Evolutionary conservation across 2,329 filamentous ascomycete species (phyloP).

Genomic region (Penicillium concentricum): DNA sequence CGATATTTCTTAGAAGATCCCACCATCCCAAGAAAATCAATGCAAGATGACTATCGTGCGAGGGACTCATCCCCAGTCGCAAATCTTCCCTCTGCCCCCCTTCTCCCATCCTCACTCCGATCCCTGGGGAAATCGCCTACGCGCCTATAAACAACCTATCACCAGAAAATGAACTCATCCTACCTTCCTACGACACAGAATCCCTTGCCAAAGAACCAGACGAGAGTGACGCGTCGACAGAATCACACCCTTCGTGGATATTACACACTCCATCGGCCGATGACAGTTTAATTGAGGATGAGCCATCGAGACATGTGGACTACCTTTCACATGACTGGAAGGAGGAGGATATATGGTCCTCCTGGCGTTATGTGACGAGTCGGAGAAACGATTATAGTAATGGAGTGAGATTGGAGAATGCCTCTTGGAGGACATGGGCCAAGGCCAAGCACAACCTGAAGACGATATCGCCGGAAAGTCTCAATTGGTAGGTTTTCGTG

Average conservation of each 20-base stretch:
- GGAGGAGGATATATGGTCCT: conserved; percentile 96
- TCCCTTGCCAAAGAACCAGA: conserved; percentile 37
- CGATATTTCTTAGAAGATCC: conserved; percentile 33
- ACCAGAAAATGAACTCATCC: conserved; percentile 41
- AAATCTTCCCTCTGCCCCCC: conserved; percentile 38
- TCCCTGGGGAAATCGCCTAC: conserved; percentile 34
- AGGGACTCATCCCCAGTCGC: conserved; percentile 25
- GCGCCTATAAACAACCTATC: conserved; percentile 41
- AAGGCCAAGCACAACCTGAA: conserved; percentile 84
- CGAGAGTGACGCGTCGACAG: conserved; percentile 23
- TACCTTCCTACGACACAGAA: conserved; percentile 44
- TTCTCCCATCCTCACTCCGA: conserved; percentile 37
- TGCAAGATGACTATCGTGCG: conserved; percentile 27
- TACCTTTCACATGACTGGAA: conserved; percentile 91
- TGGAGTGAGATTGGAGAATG: conserved; percentile 82
- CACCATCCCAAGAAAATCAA: conserved; percentile 24
- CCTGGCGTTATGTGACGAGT: conserved; percentile 89
- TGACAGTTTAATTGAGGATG: conserved; percentile 70
- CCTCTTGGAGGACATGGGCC: conserved; percentile 95
- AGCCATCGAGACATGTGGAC: conserved; percentile 87
- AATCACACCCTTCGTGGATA: conserved; percentile 54
- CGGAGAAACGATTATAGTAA: conserved; percentile 78
- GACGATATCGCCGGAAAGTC: conserved; percentile 83
- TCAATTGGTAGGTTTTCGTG: conserved; percentile 94
- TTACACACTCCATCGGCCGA: conserved; percentile 68